Percentiles rank a stretch among this genome's conserved stretches.
Evolutionary conservation across 345 rosid species (phyloP).

Genomic region (Lenwebbia sp.): DNA sequence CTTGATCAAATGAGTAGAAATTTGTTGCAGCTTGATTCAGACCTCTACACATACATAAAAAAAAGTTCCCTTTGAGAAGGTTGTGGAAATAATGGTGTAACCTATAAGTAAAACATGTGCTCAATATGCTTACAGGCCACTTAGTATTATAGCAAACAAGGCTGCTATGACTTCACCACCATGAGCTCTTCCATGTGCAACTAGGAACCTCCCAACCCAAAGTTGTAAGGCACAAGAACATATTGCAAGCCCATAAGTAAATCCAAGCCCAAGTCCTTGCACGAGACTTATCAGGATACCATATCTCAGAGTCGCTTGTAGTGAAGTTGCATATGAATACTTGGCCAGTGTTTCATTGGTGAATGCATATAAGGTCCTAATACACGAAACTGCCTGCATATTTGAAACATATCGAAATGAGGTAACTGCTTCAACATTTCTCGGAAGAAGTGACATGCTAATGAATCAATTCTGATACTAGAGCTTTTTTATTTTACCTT

Average conservation of each 20-base stretch:
- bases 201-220: constrained; percentile 89
- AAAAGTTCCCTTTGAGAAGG: neutral
- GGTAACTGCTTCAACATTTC: neutral
- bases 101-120: neutral
- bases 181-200: constrained; percentile 40
- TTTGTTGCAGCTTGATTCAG: constrained; percentile 99
- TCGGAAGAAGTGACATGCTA: neutral
- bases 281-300: constrained; percentile 92
- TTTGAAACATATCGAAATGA: neutral
- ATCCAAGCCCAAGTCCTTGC: constrained; percentile 99
- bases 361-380: constrained; percentile 90
- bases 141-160: constrained; percentile 82
- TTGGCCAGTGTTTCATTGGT: constrained; percentile 97
- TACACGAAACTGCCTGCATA: constrained; percentile 86
- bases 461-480: neutral
- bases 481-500: neutral
- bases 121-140: constrained; percentile 87
- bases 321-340: constrained; percentile 91
- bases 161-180: constrained; percentile 94
- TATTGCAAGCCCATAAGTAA: constrained; percentile 96
- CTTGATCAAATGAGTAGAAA: constrained; percentile 98
- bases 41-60: constrained; percentile 42
- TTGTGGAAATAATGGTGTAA: neutral
- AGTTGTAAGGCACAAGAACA: constrained; percentile 97
- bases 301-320: constrained; percentile 94